These are phyloP conservation scores for Penicillium flavigenum DNA, from an alignment of 495 filamentous ascomycete species.

Conservation along the genomic window DNA sequence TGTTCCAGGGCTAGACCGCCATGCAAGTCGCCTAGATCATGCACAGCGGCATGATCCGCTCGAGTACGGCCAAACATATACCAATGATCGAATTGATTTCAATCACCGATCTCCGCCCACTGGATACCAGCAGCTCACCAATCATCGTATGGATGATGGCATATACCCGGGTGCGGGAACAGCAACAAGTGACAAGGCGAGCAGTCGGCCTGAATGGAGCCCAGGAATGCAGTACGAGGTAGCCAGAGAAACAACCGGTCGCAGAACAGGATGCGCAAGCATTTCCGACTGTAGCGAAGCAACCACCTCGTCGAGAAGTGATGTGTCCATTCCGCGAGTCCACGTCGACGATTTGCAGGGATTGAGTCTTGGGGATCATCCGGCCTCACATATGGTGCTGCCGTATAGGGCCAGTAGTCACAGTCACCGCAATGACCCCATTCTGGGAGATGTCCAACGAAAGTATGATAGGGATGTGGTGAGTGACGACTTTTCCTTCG, in stretches of 20 bases:
- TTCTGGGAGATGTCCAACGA: constrained; percentile 6
- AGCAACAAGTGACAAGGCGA: not conserved
- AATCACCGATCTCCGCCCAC: not conserved
- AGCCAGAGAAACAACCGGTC: not conserved
- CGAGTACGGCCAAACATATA: not conserved
- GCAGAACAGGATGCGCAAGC: not conserved
- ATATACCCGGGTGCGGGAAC: not conserved
- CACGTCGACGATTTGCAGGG: constrained; percentile 4
- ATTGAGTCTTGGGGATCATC: constrained; percentile 1
- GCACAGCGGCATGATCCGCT: not conserved
- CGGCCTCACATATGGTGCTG: constrained; percentile 1
- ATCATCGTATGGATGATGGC: not conserved
- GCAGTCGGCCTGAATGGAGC: not conserved
- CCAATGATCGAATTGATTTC: not conserved
- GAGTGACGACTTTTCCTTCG: not conserved
- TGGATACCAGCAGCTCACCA: not conserved
- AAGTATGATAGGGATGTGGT: constrained; percentile 8
- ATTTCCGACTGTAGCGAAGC: constrained; percentile 9
- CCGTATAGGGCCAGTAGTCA: not conserved
- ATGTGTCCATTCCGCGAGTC: not conserved
- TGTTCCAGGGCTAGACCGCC: not conserved
- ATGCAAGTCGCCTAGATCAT: constrained; percentile 2
- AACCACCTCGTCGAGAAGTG: constrained; percentile 4
- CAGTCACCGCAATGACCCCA: constrained; percentile 7
- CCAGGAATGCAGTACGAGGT: not conserved